Evolutionary conservation across 1,139 yeast genomes (phyloP).

Genomic region (Taiozyma onychis): DNA sequence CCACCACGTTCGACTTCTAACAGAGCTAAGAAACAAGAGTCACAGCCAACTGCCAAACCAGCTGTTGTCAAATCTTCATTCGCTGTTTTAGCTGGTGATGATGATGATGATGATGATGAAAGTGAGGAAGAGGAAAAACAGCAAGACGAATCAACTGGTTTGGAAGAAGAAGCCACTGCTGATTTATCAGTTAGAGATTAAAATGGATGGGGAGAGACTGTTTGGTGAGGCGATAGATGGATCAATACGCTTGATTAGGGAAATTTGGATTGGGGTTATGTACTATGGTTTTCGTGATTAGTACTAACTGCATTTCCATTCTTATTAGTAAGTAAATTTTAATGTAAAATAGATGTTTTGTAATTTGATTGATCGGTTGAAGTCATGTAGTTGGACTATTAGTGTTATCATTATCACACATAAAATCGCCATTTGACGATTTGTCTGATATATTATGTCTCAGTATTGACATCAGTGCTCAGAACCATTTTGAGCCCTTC

Average conservation of each 20-base stretch:
- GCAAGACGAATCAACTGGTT: constrained; percentile 28
- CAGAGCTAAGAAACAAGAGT: constrained; percentile 13
- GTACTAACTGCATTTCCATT: background rate
- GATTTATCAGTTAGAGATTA: constrained; percentile 32
- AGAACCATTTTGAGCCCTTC: no score
- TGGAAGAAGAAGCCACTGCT: constrained; percentile 42
- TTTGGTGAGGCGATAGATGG: background rate
- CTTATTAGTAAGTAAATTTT: background rate
- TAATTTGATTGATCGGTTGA: background rate
- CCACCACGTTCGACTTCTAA: constrained; percentile 22
- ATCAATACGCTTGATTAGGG: background rate
- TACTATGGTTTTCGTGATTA: background rate
- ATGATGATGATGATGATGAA: constrained; percentile 43
- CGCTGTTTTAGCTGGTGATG: constrained; percentile 63
- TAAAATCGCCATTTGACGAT: no score
- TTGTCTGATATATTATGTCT: no score
- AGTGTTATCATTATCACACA: no score
- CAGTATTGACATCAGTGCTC: no score
- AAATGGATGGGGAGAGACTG: background rate
- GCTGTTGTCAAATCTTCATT: constrained; percentile 53
- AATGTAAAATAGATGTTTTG: background rate
- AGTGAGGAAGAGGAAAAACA: constrained; percentile 49
- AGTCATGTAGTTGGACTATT: no score
- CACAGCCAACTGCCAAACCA: constrained; percentile 29
- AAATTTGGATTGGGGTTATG: background rate